Percentiles rank a stretch among this genome's conserved stretches.
Evolutionary conservation across 192 early-diverging fungal species (phyloP).

Genomic region (Coemansia sp.): DNA sequence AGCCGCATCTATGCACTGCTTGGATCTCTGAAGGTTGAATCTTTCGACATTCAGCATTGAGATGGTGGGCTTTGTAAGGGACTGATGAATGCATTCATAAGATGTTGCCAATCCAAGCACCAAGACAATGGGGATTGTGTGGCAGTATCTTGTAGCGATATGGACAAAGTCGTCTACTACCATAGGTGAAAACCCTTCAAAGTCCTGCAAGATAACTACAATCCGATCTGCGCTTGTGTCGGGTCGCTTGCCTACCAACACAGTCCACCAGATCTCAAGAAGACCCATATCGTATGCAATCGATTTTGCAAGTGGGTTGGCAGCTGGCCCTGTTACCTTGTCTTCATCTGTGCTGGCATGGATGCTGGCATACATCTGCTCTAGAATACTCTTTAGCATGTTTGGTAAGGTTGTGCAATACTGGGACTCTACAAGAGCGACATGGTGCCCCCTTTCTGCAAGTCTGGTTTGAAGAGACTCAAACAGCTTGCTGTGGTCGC

Average conservation of each 20-base stretch:
- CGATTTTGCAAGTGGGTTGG: conserved; percentile 32
- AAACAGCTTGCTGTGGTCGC: conserved; percentile 75
- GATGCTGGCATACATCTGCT: conserved; percentile 60
- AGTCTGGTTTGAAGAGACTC: conserved; percentile 59
- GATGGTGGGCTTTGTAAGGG: conserved; percentile 70
- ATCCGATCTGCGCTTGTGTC: conserved; percentile 42
- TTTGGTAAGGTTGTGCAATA: conserved; percentile 65
- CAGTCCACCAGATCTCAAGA: conserved; percentile 66
- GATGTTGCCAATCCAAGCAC: conserved; percentile 88
- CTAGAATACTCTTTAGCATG: conserved; percentile 66
- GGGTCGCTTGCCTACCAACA: not conserved
- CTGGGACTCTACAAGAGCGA: conserved; percentile 68
- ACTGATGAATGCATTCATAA: conserved; percentile 77
- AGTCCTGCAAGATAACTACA: conserved; percentile 82
- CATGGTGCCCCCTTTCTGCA: conserved; percentile 39
- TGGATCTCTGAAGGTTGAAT: conserved; percentile 77
- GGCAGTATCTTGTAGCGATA: conserved; percentile 64
- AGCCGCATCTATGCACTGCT: conserved; percentile 68
- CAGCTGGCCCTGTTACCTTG: not conserved
- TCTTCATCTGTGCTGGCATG: conserved; percentile 22
- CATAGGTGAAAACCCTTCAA: conserved; percentile 75
- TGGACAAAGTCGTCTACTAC: conserved; percentile 76
- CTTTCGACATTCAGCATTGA: conserved; percentile 72
- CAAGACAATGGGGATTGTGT: conserved; percentile 72
- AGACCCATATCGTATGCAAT: conserved; percentile 66